Evolutionary conservation across 2,329 filamentous ascomycete genomes (phyloP).

Genomic region (Ceratocystiopsis minuta): DNA sequence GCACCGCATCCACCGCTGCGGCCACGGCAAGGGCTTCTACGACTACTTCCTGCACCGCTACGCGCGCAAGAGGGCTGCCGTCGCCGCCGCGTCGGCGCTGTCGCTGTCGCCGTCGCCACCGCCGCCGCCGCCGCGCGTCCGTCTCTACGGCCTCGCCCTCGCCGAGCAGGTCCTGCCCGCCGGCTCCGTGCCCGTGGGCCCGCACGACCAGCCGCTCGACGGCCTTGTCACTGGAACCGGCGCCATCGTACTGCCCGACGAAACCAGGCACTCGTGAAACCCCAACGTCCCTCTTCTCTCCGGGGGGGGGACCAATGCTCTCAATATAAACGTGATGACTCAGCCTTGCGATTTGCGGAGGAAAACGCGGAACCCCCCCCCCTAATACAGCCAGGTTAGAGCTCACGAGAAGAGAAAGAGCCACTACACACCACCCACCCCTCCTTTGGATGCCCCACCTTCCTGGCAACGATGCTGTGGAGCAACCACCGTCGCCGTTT

Average conservation of each 20-base stretch:
- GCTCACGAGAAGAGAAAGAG: no score
- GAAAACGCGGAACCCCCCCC: no score
- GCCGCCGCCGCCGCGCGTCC: constrained; percentile 21
- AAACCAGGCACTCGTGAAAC: no score
- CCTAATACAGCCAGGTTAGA: no score
- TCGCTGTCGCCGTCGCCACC: not conserved
- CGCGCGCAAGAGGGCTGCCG: constrained; percentile 20
- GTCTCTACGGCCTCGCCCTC: constrained; percentile 61
- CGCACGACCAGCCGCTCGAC: constrained; percentile 65
- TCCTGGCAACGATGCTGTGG: constrained; percentile 7
- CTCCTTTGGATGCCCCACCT: constrained; percentile 7
- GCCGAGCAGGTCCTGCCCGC: constrained; percentile 59
- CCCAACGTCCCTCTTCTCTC: no score
- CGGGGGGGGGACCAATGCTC: no score
- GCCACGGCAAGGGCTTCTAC: constrained; percentile 94
- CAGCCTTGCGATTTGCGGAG: no score
- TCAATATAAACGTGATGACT: no score
- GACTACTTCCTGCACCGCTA: constrained; percentile 80
- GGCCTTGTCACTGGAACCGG: constrained; percentile 59
- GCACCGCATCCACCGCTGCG: constrained; percentile 52
- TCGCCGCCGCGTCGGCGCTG: no score
- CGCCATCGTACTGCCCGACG: constrained; percentile 1
- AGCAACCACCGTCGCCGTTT: not conserved
- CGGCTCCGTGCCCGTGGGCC: constrained; percentile 53
- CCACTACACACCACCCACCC: no score